phyloP scores from a whole-genome alignment of 257 asterid genomes.

The Solanum clarkiae region DNA sequence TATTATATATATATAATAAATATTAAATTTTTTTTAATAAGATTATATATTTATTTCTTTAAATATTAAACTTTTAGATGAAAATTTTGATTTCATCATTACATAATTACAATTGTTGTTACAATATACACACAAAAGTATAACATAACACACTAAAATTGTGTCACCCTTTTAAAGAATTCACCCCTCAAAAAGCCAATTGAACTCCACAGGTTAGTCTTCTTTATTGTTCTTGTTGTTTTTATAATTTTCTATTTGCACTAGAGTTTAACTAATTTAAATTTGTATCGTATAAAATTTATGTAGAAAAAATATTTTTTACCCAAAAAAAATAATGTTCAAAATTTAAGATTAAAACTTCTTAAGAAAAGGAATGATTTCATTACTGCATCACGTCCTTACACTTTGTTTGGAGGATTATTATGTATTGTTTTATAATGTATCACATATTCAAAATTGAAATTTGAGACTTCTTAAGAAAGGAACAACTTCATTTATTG shows the following conservation, averaged over 20 bases:
- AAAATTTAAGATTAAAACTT: neutral
- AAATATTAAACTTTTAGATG: too few species aligned
- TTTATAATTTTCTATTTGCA: neutral
- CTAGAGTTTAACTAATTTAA: neutral
- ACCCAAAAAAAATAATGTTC: neutral
- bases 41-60: too few species aligned
- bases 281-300: neutral
- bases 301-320: neutral
- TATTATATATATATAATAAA: too few species aligned
- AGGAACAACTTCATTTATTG: too few species aligned
- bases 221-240: neutral
- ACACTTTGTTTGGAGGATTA: too few species aligned
- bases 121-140: neutral
- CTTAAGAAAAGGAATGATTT: neutral
- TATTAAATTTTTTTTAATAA: too few species aligned
- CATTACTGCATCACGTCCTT: too few species aligned
- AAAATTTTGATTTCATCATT: too few species aligned
- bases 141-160: neutral
- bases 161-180: neutral
- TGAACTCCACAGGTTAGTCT: neutral
- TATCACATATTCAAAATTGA: neutral
- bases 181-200: neutral
- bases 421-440: too few species aligned
- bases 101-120: neutral
- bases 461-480: neutral